Conservation (phyloP, 2,329 filamentous ascomycete genomes). For the Lachnellula occidentalis region DNA sequence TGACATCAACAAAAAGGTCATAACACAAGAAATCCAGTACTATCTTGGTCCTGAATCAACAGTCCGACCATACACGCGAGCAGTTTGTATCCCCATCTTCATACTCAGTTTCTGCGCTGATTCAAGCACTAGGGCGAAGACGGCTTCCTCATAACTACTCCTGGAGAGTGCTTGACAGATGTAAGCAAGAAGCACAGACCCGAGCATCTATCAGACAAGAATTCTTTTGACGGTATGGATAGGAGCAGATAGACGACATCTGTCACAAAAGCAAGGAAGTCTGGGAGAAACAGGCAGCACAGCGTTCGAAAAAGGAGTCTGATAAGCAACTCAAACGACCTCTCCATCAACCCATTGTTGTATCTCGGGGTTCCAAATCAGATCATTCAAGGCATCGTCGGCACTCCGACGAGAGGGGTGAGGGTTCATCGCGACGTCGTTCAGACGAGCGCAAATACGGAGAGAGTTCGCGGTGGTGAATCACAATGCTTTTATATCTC, state of each 20-base stretch:
- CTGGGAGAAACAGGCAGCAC: conserved; percentile 52
- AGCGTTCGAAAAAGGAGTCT: conserved; percentile 38
- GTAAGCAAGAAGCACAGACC: conserved; percentile 36
- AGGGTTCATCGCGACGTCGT: conserved; percentile 15
- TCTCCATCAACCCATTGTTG: conserved; percentile 49
- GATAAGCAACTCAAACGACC: conserved; percentile 50
- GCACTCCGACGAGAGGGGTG: conserved; percentile 19
- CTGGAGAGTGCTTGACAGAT: conserved; percentile 53
- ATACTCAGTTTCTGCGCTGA: conserved; percentile 17
- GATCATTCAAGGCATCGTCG: conserved; percentile 13
- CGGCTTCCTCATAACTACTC: conserved; percentile 54
- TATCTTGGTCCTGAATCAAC: conserved; percentile 54
- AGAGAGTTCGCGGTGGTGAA: conserved; percentile 17
- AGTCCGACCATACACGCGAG: conserved; percentile 50
- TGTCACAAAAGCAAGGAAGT: conserved; percentile 53
- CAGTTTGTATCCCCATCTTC: conserved; percentile 39
- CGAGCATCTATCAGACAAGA: neutral
- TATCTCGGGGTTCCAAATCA: conserved; percentile 37
- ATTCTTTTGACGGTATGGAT: conserved; percentile 12
- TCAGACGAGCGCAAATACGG: conserved; percentile 19
- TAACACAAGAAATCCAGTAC: conserved; percentile 52
- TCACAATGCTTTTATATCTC: neutral
- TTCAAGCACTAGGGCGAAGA: conserved; percentile 46
- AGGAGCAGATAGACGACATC: conserved; percentile 61
- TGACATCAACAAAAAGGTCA: conserved; percentile 56